These are phyloP conservation scores for Anastatica hierochuntica DNA, from an alignment of 345 rosid species.

Conservation along the genomic window DNA sequence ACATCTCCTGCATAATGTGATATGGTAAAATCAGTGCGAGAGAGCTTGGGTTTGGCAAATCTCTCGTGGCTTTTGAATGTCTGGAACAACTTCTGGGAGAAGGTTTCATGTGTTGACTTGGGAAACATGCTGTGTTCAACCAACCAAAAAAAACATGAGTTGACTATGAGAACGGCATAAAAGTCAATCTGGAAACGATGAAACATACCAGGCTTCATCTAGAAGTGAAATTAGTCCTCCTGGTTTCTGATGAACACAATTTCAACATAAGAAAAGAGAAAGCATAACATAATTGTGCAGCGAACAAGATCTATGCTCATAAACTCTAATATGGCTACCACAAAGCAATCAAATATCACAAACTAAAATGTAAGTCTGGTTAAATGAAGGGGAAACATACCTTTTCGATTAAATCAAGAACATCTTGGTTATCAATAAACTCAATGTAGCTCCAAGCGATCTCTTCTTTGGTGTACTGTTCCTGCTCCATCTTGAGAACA, in stretches of 20 bases:
- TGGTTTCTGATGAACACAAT: constrained; percentile 54
- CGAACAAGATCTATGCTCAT: constrained; percentile 3
- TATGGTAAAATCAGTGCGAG: constrained; percentile 80
- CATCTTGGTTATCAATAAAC: constrained; percentile 3
- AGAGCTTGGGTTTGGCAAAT: constrained; percentile 90
- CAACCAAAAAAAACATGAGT: constrained; percentile 17
- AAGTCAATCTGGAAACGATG: constrained; percentile 13
- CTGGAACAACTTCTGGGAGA: constrained; percentile 88
- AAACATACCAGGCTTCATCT: constrained; percentile 88
- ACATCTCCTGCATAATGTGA: constrained; percentile 95
- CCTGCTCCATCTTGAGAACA: constrained; percentile 8
- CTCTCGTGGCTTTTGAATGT: constrained; percentile 65
- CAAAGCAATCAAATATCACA: constrained; percentile 4
- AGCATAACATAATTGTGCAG: neutral
- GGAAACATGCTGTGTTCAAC: constrained; percentile 79
- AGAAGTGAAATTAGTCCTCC: constrained; percentile 88
- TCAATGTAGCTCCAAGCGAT: constrained; percentile 12
- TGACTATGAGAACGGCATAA: constrained; percentile 26
- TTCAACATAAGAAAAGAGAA: constrained; percentile 18
- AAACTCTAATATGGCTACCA: neutral
- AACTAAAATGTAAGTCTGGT: constrained; percentile 7
- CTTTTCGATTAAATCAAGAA: constrained; percentile 5
- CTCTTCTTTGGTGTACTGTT: constrained; percentile 3
- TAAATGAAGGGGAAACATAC: constrained; percentile 1
- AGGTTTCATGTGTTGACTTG: constrained; percentile 80